Percentiles rank a stretch among this genome's conserved stretches.
Evolutionary conservation across 139 green algal genomes (phyloP).

Genomic region (Tetraselmis striata): DNA sequence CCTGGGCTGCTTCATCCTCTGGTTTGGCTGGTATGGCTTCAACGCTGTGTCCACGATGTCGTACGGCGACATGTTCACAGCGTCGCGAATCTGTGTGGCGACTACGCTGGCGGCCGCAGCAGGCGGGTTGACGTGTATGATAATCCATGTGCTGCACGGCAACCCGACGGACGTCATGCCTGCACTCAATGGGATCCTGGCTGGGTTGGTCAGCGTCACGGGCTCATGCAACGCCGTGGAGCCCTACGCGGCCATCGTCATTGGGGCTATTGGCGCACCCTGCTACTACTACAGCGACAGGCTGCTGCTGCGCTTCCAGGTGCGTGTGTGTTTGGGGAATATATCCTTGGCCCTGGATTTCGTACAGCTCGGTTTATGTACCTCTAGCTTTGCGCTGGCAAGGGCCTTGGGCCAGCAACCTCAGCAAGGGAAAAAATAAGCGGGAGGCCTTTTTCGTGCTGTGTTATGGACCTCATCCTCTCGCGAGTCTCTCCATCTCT

Average conservation of each 20-base stretch:
- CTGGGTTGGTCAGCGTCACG: constrained; percentile 49
- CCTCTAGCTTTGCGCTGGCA: too few species aligned
- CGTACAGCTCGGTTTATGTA: too few species aligned
- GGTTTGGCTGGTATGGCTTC: constrained; percentile 61
- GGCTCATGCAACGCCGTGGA: constrained; percentile 29
- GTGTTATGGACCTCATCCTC: too few species aligned
- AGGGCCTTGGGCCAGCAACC: too few species aligned
- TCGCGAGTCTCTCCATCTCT: too few species aligned
- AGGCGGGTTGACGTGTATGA: constrained; percentile 32
- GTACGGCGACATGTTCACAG: constrained; percentile 23
- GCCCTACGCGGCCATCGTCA: constrained; percentile 52
- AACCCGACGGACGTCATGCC: neutral
- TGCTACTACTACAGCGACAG: constrained; percentile 14
- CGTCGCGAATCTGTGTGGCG: constrained; percentile 33
- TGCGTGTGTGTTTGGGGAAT: too few species aligned
- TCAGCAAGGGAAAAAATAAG: too few species aligned
- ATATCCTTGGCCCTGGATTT: too few species aligned
- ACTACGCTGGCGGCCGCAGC: constrained; percentile 54
- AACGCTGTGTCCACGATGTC: constrained; percentile 46
- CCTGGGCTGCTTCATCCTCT: constrained; percentile 63
- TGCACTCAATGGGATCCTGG: constrained; percentile 25
- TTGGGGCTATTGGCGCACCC: constrained; percentile 31
- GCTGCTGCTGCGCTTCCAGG: constrained; percentile 17
- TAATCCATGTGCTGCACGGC: constrained; percentile 10
- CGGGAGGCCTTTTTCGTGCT: too few species aligned